Conservation (phyloP, 768 basidiomycete genomes). For the Clathrus columnatus region DNA sequence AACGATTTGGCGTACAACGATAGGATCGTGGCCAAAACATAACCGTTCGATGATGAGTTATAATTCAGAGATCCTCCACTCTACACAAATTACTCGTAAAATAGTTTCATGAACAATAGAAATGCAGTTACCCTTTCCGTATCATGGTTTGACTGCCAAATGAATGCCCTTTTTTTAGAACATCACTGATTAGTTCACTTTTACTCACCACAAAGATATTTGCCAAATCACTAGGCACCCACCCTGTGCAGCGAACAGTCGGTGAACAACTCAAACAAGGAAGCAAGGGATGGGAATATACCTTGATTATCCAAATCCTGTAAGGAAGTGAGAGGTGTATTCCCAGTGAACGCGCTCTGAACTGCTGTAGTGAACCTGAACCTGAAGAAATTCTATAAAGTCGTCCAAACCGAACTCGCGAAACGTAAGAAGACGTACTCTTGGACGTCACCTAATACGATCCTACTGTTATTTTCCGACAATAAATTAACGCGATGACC, state of each 20-base stretch:
- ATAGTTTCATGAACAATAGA: background rate
- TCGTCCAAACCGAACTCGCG: background rate
- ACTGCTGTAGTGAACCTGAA: slow-evolving; percentile 54
- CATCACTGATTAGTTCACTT: background rate
- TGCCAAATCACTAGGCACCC: slow-evolving; percentile 43
- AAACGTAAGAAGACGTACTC: slow-evolving; percentile 30
- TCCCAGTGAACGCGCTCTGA: slow-evolving; percentile 40
- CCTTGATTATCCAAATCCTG: slow-evolving; percentile 45
- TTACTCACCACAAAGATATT: slow-evolving; percentile 46
- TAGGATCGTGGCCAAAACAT: slow-evolving; percentile 51
- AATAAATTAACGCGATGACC: background rate
- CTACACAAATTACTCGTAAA: slow-evolving; percentile 20
- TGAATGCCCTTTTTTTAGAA: background rate
- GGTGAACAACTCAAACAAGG: background rate
- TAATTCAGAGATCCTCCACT: slow-evolving; percentile 45
- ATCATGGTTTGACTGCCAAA: slow-evolving; percentile 46
- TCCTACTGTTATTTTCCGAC: background rate
- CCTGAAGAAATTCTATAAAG: slow-evolving; percentile 13
- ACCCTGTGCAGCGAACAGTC: slow-evolving; percentile 30
- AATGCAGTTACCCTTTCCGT: slow-evolving; percentile 42
- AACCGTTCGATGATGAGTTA: slow-evolving; percentile 58
- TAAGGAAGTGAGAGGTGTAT: slow-evolving; percentile 39
- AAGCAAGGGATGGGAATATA: slow-evolving; percentile 13
- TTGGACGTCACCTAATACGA: slow-evolving; percentile 41
- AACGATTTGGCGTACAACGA: slow-evolving; percentile 29